These are phyloP conservation scores for Cordyceps javanica DNA, from an alignment of 2,329 filamentous ascomycete species.

Conservation along the genomic window DNA sequence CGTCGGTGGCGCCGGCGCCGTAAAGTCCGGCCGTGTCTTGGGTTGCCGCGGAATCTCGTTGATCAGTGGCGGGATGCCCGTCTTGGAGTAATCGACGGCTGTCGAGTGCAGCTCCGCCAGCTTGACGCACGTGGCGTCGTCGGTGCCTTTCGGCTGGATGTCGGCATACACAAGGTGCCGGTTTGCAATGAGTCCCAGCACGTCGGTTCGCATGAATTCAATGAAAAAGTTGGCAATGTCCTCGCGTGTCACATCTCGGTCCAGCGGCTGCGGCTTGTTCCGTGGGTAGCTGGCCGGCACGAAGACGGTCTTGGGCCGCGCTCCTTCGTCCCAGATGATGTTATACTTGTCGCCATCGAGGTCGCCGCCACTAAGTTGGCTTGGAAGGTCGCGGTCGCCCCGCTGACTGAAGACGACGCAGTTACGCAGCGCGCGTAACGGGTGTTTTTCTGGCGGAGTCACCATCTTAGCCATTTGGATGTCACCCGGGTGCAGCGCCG, in stretches of 20 bases:
- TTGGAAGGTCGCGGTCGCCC: constrained; percentile 68
- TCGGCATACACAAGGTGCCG: constrained; percentile 61
- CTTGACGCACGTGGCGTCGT: constrained; percentile 41
- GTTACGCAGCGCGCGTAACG: constrained; percentile 58
- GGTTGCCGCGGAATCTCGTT: constrained; percentile 33
- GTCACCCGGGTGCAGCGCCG: constrained; percentile 76
- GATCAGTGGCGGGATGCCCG: constrained; percentile 54
- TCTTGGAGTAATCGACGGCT: constrained; percentile 72
- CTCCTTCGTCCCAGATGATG: constrained; percentile 62
- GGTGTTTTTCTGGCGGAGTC: constrained; percentile 52
- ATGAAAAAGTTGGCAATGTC: constrained; percentile 81
- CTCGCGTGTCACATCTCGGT: constrained; percentile 47
- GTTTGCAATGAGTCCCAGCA: constrained; percentile 59
- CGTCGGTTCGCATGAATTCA: constrained; percentile 65
- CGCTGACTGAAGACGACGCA: constrained; percentile 72
- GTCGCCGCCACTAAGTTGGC: constrained; percentile 73
- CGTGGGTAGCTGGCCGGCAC: constrained; percentile 64
- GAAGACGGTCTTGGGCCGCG: constrained; percentile 38
- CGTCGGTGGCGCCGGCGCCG: constrained; percentile 37
- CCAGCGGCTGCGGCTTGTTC: constrained; percentile 50
- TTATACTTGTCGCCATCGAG: constrained; percentile 80
- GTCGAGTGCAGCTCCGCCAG: constrained; percentile 62
- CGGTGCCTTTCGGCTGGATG: constrained; percentile 43
- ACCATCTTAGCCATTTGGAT: constrained; percentile 61
- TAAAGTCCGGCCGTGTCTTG: constrained; percentile 46